phyloP scores from a whole-genome alignment of 176 grass and related monocot genomes.

The Luzula sylvatica region DNA sequence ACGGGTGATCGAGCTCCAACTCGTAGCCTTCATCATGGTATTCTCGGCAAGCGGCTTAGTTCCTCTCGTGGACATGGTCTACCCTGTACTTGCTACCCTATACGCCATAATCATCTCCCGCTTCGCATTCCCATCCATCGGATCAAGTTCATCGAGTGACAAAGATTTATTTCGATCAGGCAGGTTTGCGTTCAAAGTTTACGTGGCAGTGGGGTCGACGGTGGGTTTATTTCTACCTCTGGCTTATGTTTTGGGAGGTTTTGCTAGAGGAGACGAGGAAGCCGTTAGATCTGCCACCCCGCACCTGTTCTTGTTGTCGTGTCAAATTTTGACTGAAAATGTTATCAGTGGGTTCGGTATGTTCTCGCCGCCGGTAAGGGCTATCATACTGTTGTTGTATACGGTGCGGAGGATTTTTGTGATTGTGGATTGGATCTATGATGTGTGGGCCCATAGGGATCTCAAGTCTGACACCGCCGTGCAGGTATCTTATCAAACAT shows the following conservation, averaged over 20 bases:
- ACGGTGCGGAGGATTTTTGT: conserved; percentile 71
- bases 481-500: conserved; percentile 24
- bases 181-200: conserved; percentile 38
- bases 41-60: conserved; percentile 86
- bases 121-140: conserved; percentile 53
- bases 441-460: conserved; percentile 32
- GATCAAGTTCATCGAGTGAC: conserved; percentile 15
- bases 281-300: conserved; percentile 61
- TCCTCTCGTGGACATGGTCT: conserved; percentile 60
- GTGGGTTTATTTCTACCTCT: conserved; percentile 79
- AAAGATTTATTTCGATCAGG: conserved; percentile 7
- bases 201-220: conserved; percentile 58
- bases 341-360: conserved; percentile 44
- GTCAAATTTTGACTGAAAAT: conserved; percentile 95
- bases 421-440: conserved; percentile 59
- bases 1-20: conserved; percentile 87
- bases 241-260: conserved; percentile 86
- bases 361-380: conserved; percentile 70
- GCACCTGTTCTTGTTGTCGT: conserved; percentile 81
- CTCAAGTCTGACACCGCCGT: not conserved
- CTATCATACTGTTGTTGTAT: conserved; percentile 74
- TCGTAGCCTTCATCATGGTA: conserved; percentile 96
- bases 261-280: conserved; percentile 63
- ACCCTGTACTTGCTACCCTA: conserved; percentile 50
- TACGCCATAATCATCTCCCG: conserved; percentile 57